phyloP scores from a whole-genome alignment of 139 green algal genomes.

The Coelastrella sp. region DNA sequence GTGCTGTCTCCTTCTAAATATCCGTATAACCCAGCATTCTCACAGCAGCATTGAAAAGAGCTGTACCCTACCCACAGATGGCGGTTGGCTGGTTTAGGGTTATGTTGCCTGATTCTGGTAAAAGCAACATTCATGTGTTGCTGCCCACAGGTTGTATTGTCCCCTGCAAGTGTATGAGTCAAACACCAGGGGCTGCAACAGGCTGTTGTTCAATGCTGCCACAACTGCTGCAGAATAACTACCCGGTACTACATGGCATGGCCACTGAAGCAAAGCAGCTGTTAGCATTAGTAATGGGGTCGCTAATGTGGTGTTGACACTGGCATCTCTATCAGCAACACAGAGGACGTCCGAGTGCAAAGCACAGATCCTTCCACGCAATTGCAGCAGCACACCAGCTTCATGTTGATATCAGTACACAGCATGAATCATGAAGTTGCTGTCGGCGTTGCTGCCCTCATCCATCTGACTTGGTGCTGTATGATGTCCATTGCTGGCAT shows the following conservation, averaged over 20 bases:
- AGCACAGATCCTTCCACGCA: not conserved
- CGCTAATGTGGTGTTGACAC: too few species aligned
- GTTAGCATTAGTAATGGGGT: too few species aligned
- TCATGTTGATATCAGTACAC: not conserved
- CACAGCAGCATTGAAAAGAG: too few species aligned
- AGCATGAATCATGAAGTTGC: conserved; percentile 1
- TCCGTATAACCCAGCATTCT: too few species aligned
- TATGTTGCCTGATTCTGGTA: not conserved
- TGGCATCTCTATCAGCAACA: too few species aligned
- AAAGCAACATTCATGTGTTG: not conserved
- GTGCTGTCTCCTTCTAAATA: too few species aligned
- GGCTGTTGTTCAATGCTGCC: too few species aligned
- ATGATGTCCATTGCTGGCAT: not conserved
- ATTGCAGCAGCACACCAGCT: not conserved
- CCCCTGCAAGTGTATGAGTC: not conserved
- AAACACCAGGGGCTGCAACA: too few species aligned
- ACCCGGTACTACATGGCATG: too few species aligned
- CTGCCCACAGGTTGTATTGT: not conserved
- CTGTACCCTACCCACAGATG: too few species aligned
- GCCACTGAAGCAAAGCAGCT: too few species aligned
- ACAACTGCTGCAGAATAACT: too few species aligned
- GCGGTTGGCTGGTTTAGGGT: not conserved
- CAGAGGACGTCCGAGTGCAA: not conserved
- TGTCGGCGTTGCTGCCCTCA: not conserved
- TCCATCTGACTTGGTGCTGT: not conserved